phyloP scores from a whole-genome alignment of 768 basidiomycete genomes.

The Galerina sulciceps region DNA sequence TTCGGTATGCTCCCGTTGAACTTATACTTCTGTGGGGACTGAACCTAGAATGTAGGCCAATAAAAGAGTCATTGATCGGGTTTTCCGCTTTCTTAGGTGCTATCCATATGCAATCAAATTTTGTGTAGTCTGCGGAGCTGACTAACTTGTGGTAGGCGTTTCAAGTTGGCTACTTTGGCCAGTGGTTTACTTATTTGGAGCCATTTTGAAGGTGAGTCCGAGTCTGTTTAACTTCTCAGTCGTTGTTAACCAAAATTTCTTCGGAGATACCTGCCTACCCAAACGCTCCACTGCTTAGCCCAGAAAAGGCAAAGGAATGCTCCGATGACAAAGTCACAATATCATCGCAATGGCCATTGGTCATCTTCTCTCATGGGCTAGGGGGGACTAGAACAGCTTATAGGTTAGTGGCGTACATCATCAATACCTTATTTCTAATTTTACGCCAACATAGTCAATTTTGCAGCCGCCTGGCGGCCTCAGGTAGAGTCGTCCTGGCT shows the following conservation, averaged over 20 bases:
- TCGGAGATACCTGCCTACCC: constrained; percentile 59
- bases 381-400: constrained; percentile 76
- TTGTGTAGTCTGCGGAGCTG: neutral
- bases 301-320: constrained; percentile 19
- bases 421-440: neutral
- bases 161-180: constrained; percentile 52
- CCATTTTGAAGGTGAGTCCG: constrained; percentile 45
- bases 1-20: constrained; percentile 44
- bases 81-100: constrained; percentile 54
- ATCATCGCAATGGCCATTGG: constrained; percentile 66
- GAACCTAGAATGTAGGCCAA: constrained; percentile 36
- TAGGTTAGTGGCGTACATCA: constrained; percentile 39
- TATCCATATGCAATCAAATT: neutral
- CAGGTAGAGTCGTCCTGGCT: constrained; percentile 81
- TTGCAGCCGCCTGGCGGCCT: constrained; percentile 73
- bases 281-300: constrained; percentile 57
- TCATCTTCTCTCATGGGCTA: constrained; percentile 87
- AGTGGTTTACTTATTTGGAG: constrained; percentile 53
- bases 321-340: neutral
- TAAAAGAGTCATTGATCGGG: constrained; percentile 49
- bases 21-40: neutral
- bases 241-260: neutral
- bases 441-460: constrained; percentile 51
- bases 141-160: constrained; percentile 28
- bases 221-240: neutral